Percentiles rank a stretch among this genome's conserved stretches.
Conservation (phyloP, 768 basidiomycete genomes). For the Austroboletus eburneus region DNA sequence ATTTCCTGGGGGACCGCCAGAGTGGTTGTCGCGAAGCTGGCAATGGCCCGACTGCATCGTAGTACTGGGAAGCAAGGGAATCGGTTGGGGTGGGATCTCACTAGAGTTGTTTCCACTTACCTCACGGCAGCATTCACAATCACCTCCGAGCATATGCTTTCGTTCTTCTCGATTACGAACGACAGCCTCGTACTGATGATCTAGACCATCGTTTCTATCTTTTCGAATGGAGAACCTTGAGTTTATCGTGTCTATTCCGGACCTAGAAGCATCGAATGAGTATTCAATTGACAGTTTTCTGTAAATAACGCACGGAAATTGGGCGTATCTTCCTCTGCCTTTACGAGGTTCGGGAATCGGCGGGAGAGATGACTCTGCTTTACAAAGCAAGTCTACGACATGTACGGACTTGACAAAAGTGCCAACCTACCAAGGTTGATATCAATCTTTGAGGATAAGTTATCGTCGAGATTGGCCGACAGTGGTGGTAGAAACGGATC, state of each 20-base stretch:
- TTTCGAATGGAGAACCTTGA: slow-evolving; percentile 64
- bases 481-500: slow-evolving; percentile 8
- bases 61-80: slow-evolving; percentile 51
- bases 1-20: slow-evolving; percentile 64
- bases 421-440: slow-evolving; percentile 10
- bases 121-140: slow-evolving; percentile 79
- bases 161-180: slow-evolving; percentile 65
- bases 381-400: not conserved
- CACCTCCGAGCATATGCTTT: slow-evolving; percentile 62
- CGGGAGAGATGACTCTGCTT: slow-evolving; percentile 8
- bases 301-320: slow-evolving; percentile 30
- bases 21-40: slow-evolving; percentile 66
- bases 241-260: slow-evolving; percentile 49
- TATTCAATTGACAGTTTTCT: not conserved
- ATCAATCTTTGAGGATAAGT: not conserved
- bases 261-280: slow-evolving; percentile 12
- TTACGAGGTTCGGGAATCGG: slow-evolving; percentile 36
- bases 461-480: not conserved
- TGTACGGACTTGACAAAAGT: not conserved
- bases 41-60: slow-evolving; percentile 69
- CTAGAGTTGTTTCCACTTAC: slow-evolving; percentile 37
- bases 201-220: slow-evolving; percentile 56
- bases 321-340: slow-evolving; percentile 57
- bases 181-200: slow-evolving; percentile 72
- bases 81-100: not conserved